Conservation (phyloP, 805 yeast species). For the Diddensiella transvaalensis region DNA sequence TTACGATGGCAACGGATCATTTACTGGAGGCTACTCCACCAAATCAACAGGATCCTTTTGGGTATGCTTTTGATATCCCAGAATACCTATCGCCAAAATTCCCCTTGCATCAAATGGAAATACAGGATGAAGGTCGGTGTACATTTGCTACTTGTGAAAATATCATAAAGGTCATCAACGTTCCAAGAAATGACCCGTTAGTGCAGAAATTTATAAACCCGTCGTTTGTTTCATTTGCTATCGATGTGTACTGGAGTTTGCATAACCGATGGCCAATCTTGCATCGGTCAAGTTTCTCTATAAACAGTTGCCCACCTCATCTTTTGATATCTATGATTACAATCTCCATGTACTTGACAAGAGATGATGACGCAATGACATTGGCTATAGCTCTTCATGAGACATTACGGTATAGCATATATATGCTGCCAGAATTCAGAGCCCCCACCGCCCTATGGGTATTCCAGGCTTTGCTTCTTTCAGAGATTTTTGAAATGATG, state of each 20-base stretch:
- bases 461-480: constrained; percentile 63
- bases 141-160: constrained; percentile 11
- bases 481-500: constrained; percentile 74
- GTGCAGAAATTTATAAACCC: constrained; percentile 19
- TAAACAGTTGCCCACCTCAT: constrained; percentile 43
- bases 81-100: not conserved
- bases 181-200: constrained; percentile 5
- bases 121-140: constrained; percentile 3
- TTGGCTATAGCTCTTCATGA: constrained; percentile 45
- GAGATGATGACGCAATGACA: constrained; percentile 27
- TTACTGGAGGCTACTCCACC: constrained; percentile 3
- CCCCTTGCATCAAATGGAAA: not conserved
- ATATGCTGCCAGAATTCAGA: constrained; percentile 64
- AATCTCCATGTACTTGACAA: constrained; percentile 40
- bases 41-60: not conserved
- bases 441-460: constrained; percentile 78
- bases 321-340: constrained; percentile 51
- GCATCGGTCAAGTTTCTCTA: constrained; percentile 51
- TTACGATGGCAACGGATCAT: not conserved
- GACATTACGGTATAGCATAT: constrained; percentile 62
- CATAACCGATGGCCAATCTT: constrained; percentile 55
- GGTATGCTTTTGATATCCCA: not conserved
- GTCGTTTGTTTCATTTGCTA: constrained; percentile 18
- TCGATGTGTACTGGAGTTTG: constrained; percentile 31
- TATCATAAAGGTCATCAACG: constrained; percentile 6